Base-by-base conservation (phyloP, 75 land plant species). In the Pinus albicaulis region DNA sequence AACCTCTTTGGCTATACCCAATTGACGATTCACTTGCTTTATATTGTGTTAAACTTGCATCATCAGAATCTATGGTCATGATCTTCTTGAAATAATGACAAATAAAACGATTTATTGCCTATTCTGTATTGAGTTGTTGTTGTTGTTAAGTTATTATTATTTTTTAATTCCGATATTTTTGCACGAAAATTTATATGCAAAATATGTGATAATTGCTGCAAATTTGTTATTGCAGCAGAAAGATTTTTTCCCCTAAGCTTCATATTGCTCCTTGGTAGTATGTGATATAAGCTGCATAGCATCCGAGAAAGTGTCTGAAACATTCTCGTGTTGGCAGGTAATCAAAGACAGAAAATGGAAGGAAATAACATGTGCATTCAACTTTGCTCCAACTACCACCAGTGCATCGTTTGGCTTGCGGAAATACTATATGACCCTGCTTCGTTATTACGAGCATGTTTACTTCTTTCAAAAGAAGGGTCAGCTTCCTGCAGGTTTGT, bases 381-480 rank as follows among this genome's bases (percentile, higher is more conserved):
- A 76, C 28, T 93, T 92, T 68, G 88, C 97, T 12, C 82, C 89
- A 38, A 93, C 97, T 6, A 88, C 97, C 38, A 95, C 98, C 23
- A 96, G 97, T 80, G 99, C 99, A 57, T 96, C 99, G 15, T 96
- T 80, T 75, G 87, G 90, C 7, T 77, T 96, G 57, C 89, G 92
- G 53, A 96, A 91, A 74, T 92, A 96, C 77, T 96, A 96, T 63
- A 57, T 83, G 8, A 83, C 74, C 62, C 80, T 93, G 31, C 87
- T 96, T 41, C 83, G 86, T 76, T 88, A 85, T 56, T 96, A 81
- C 69, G 99, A 96, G 77, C 92, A 89, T 66, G 92, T 86, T 65
- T 88, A 96, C 77, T 93, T 85, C 55, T 89, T 93, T 69, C 73
- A 86, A 72, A 34, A 74, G 17, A 82, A 85, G 57, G 95, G 95